Evolutionary conservation across 1,284 basidiomycete genomes (phyloP), one percentile per base, ranked within the genome.

Genomic region (Leucoagaricus sp.): DNA sequence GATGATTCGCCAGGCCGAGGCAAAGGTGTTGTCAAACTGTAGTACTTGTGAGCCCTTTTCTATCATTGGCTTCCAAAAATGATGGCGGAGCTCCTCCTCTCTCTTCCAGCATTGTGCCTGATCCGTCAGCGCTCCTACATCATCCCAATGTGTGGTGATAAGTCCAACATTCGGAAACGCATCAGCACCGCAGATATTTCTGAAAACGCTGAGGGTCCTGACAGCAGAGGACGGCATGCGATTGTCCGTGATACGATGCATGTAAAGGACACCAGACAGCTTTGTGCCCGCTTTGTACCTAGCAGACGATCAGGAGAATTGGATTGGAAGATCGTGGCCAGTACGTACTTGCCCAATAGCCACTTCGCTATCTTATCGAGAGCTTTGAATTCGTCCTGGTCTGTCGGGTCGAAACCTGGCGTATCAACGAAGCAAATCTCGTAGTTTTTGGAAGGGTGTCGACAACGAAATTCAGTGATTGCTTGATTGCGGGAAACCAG

Each of bases 371-470:
- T 63, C 12, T 48, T 34, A 25, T 45, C 40, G 25, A 65, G 45
- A 29, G 64, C 61, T 26, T 65, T 60, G 17, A 41, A 34, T 25
- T 66, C 65, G n/a, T 54, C 36, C 29, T 48, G 42, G 7, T 46
- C 19, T 1, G 58, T 61, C 48, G 65, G 61, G 42, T 60, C 56
- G 31, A 67, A 67, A 8, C 61, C 64, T n/a, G 63, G 65, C 4
- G 63, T 65, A 42, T 65, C 65, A n/a, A 66, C 60, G 15, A 67
- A 56, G 13, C 65, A 55, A 13, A 68, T 49, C 28, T 60, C 61
- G 26, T 58, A 60, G 6, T 51, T 57, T 33, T 28, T 41, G 2
- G 34, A 26, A 17, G 63, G 61, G 31, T 65, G 51, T 12, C n/a
- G 52, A 33, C 58, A 58, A 31, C 53, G 36, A 10, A 61, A 31